Base-by-base conservation (phyloP, 495 filamentous ascomycete species). In the Penicillium paradoxum region DNA sequence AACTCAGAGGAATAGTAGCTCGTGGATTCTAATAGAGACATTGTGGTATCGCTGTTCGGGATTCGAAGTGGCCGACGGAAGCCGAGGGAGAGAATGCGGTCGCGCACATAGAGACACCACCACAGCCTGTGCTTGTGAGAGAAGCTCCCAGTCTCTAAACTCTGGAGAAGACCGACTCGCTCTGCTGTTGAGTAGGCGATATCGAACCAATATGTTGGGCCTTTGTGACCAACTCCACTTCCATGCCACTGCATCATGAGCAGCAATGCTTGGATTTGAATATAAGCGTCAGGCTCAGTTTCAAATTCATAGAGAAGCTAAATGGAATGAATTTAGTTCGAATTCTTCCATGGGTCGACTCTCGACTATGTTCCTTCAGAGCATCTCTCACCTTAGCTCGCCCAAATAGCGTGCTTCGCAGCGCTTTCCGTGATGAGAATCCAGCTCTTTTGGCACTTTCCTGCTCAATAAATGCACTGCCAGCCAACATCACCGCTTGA, bases 171-270 rank as follows among this genome's bases (percentile, higher is more conserved):
- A 17, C 18, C 37, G 10, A 51, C 38, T 5, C 49, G 49, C 38
- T 51, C 39, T 51, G 49, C 49, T 17, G 49, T 51, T 13, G 49
- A 51, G 17, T 51, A 51, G 14, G 49, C 49, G 14, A 51, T 38
- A 22, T 51, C 49, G 10, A 51, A 51, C 49, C 49, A 51, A 19
- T 51, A 51, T 15, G 39, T 51, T 19, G 49, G 49, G 19, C 8
- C 29, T 34, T 51, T 51, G 29, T 43, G 49, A 14, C 49, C 49
- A 3, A 15, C 14, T 3, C 38, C 49, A 25, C 38, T 43, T 25
- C 49, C 49, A 34, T 51, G 49, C 49, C 49, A 51, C n/a, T 51
- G 49, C 29, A 42, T 51, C 39, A 51, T 51, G 14, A 51, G 49
- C 32, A 51, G 11, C 9, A 51, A 18, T 4, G 49, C 49, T 51